Percentiles rank a stretch among this genome's conserved stretches.
phyloP scores from a whole-genome alignment of 2,329 filamentous ascomycete genomes.

The Colletotrichum chrysophilum region DNA sequence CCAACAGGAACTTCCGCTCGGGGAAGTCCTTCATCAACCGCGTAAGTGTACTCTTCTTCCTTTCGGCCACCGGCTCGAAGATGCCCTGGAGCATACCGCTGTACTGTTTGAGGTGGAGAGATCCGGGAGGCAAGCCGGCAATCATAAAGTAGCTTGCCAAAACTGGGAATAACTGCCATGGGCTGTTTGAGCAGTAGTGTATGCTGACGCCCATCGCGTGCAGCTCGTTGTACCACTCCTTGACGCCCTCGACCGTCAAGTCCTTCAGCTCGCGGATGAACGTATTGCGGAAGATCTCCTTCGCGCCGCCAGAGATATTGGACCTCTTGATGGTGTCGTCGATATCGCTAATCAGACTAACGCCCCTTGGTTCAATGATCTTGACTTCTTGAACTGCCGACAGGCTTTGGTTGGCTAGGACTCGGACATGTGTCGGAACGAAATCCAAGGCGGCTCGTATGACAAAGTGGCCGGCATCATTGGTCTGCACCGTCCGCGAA shows the following conservation, averaged over 20 bases:
- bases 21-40: slow-evolving; percentile 90
- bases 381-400: slow-evolving; percentile 81
- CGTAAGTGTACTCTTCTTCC: slow-evolving; percentile 88
- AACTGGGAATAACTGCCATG: slow-evolving; percentile 95
- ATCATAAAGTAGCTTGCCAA: slow-evolving; percentile 83
- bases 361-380: slow-evolving; percentile 77
- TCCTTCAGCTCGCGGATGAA: slow-evolving; percentile 87
- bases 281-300: slow-evolving; percentile 95
- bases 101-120: slow-evolving; percentile 95
- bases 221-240: slow-evolving; percentile 85
- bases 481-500: slow-evolving; percentile 83
- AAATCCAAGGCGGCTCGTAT: slow-evolving; percentile 85
- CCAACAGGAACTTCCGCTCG: slow-evolving; percentile 83
- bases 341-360: slow-evolving; percentile 96
- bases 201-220: slow-evolving; percentile 82
- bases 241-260: slow-evolving; percentile 84
- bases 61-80: slow-evolving; percentile 94
- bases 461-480: slow-evolving; percentile 88
- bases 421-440: slow-evolving; percentile 85
- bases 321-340: slow-evolving; percentile 98
- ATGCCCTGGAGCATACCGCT: slow-evolving; percentile 97
- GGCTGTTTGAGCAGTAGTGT: slow-evolving; percentile 99
- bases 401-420: slow-evolving; percentile 84
- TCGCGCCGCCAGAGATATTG: slow-evolving; percentile 83
- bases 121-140: slow-evolving; percentile 82